Base-by-base conservation (phyloP, 202 grass and related monocot genomes). In the Panicum hallii region DNA sequence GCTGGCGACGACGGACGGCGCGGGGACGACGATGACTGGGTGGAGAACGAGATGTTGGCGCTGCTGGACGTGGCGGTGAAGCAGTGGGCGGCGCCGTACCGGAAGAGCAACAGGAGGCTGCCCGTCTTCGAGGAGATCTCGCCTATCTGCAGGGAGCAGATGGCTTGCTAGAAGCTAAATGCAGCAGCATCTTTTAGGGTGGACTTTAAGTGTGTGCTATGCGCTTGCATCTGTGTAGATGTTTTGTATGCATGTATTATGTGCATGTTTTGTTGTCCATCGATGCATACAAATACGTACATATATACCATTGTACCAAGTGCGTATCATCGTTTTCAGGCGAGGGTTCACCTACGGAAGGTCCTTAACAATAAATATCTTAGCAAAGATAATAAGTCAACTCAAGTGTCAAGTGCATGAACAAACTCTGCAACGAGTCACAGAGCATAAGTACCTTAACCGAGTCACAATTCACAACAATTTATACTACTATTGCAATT, bases 51-150 rank as follows among this genome's bases (percentile, higher is more conserved):
- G 79, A 94, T 90, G 77, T 7, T 80, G 42, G 90, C 88, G 50
- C 87, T 94, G 45, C 90, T 97, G 26, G 90, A 92, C 70, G 77
- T 81, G 55, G 88, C 87, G 30, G 84, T 85, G 14, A 84, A 75
- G 65, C 73, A 91, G 68, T 93, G 88, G 90, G 40, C 47, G 67
- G 40, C 73, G 68, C 91, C 84, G 77, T 87, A 84, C 79, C 62
- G 68, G 88, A 72, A 60, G 46, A 84, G 70, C 62, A 86, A 76
- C 75, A 75, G 78, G 86, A 78, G 94, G 80, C 84, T 97, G 26
- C 94, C 94, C 6, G 90, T 97, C 9, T 97, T 97, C 83, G 92
- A 97, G 84, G 92, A 92, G 83, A 94, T 97, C 55, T 80, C 92
- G n/a, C 79, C 88, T 0, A 30, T 83, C 40, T 43, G 14, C 67